Conservation (phyloP, 768 basidiomycete genomes). For the Mycena polygramma region DNA sequence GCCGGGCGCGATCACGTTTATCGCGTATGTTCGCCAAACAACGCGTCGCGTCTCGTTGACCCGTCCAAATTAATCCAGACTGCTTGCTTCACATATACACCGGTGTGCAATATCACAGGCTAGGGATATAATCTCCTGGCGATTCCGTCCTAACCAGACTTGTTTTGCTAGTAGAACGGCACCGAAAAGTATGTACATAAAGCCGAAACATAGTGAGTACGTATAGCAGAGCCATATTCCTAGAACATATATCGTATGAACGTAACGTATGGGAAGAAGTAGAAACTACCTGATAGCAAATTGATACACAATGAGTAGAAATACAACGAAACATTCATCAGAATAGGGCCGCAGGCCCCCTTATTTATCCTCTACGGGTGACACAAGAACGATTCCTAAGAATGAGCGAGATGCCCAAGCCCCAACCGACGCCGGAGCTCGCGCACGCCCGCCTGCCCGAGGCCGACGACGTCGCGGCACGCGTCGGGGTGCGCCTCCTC, state of each 20-base stretch:
- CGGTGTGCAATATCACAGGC: no score
- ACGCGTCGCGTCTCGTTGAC: no score
- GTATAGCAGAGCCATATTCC: neutral
- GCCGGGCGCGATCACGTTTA: no score
- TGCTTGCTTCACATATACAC: no score
- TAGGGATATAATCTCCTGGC: no score
- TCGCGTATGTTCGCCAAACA: no score
- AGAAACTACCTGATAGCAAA: neutral
- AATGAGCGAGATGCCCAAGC: neutral
- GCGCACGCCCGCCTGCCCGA: constrained; percentile 50
- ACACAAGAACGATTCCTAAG: neutral
- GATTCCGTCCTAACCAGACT: no score
- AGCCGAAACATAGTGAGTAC: no score
- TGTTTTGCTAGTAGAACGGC: no score
- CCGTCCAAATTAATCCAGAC: no score
- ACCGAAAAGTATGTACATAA: no score
- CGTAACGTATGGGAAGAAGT: neutral
- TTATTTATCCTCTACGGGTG: no score
- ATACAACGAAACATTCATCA: neutral
- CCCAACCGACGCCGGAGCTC: constrained; percentile 49
- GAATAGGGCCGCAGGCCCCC: neutral
- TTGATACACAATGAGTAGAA: neutral
- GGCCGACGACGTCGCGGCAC: constrained; percentile 50
- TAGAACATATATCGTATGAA: neutral
- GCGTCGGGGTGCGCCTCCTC: constrained; percentile 49